Evolutionary conservation across 306 rosid genomes (phyloP).

Genomic region (Erythrophleum fordii): DNA sequence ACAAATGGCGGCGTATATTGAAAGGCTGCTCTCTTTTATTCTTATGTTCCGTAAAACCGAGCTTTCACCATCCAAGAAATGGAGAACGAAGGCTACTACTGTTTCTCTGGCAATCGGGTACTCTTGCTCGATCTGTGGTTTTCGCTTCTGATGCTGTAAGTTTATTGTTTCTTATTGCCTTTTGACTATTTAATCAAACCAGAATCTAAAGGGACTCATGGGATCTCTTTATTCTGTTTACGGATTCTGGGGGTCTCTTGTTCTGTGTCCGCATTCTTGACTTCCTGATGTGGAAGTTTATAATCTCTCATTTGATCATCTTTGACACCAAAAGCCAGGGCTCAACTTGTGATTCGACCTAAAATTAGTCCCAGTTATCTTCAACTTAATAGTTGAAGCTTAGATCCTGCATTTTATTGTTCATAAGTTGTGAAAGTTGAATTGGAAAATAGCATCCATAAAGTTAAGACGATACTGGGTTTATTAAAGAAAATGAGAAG

Average conservation of each 20-base stretch:
- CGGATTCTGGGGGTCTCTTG: background rate
- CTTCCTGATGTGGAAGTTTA: background rate
- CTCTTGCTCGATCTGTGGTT: background rate
- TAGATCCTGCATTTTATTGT: background rate
- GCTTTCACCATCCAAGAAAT: background rate
- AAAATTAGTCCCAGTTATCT: background rate
- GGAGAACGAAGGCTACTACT: background rate
- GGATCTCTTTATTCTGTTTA: background rate
- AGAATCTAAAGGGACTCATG: background rate
- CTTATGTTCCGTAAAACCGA: background rate
- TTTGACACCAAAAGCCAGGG: background rate
- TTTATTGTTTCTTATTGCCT: background rate
- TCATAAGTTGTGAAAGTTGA: conserved; percentile 9
- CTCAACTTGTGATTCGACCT: background rate
- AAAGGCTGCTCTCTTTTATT: background rate
- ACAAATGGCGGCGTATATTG: background rate
- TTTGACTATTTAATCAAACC: background rate
- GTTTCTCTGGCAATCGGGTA: background rate
- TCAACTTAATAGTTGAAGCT: background rate
- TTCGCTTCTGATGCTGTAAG: background rate
- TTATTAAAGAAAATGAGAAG: conserved; percentile 52
- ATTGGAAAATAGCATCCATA: background rate
- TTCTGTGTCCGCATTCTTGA: background rate
- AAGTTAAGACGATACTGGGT: background rate
- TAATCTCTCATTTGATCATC: background rate